A percentile compares a stretch with the other conserved stretches of the same genome.
These are phyloP conservation scores for Diaporthe sp. DNA, from an alignment of 2,329 filamentous ascomycete species.

Conservation along the genomic window DNA sequence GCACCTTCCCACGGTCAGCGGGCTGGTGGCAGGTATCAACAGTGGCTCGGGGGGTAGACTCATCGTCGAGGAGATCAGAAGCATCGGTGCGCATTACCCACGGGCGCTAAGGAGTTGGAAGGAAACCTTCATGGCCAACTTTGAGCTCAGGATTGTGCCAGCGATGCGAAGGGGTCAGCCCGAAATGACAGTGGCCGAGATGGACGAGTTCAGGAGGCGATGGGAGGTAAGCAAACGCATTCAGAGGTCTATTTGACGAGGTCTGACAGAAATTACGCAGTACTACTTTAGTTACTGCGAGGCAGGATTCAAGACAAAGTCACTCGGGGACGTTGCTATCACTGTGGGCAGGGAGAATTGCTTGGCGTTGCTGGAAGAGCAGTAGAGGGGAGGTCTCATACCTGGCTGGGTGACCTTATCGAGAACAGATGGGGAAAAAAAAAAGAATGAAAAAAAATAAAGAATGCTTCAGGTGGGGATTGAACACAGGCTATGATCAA, in stretches of 20 bases:
- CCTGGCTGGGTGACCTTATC: too few relatives aligned
- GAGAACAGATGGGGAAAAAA: neutral
- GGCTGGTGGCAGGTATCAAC: conserved; percentile 29
- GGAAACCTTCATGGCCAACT: conserved; percentile 23
- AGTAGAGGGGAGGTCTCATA: neutral
- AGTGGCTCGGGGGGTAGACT: conserved; percentile 28
- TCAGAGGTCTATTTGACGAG: neutral
- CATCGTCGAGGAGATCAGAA: conserved; percentile 35
- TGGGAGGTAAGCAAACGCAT: conserved; percentile 31
- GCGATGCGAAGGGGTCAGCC: conserved; percentile 19
- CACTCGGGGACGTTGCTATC: conserved; percentile 30
- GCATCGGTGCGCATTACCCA: conserved; percentile 29
- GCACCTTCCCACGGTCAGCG: conserved; percentile 33
- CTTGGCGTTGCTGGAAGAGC: conserved; percentile 22
- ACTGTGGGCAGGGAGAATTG: conserved; percentile 34
- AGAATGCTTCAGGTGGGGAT: neutral
- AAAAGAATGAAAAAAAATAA: neutral
- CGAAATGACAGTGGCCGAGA: conserved; percentile 20
- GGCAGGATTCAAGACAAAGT: conserved; percentile 32
- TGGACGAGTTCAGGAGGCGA: conserved; percentile 26
- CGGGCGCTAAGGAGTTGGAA: conserved; percentile 31
- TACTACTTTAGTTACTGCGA: conserved; percentile 35
- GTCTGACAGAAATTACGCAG: neutral
- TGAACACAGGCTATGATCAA: neutral
- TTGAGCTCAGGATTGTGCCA: conserved; percentile 28